phyloP scores from a whole-genome alignment of 495 filamentous ascomycete species.

The Penicillium waksmanii region DNA sequence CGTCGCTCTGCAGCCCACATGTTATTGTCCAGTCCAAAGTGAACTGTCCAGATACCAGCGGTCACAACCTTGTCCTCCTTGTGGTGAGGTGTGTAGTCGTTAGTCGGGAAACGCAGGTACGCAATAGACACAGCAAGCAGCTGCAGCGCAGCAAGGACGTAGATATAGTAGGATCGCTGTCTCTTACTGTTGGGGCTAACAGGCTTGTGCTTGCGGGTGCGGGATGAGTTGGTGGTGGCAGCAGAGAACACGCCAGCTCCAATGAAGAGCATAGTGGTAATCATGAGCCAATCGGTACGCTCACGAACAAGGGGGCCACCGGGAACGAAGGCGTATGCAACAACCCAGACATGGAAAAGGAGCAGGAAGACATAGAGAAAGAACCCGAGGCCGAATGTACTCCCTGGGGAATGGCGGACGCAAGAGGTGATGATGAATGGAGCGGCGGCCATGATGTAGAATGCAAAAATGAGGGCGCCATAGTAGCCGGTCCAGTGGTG shows the following conservation, averaged over 20 bases:
- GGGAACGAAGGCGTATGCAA: constrained; percentile 99
- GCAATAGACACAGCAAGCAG: constrained; percentile 78
- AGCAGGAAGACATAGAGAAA: constrained; percentile 88
- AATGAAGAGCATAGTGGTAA: constrained; percentile 78
- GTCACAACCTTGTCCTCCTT: constrained; percentile 83
- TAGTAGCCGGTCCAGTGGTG: constrained; percentile 90
- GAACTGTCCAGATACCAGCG: constrained; percentile 97
- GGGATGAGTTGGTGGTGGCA: constrained; percentile 53
- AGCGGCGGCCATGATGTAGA: constrained; percentile 82
- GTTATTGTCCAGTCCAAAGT: constrained; percentile 97
- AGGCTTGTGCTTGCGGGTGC: constrained; percentile 49
- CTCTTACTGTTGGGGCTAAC: constrained; percentile 56
- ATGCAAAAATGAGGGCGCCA: constrained; percentile 73
- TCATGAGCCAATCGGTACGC: constrained; percentile 94
- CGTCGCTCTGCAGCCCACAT: constrained; percentile 98
- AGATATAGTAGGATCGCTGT: constrained; percentile 71
- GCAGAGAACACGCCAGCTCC: constrained; percentile 84
- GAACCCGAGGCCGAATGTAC: constrained; percentile 85
- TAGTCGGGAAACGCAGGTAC: constrained; percentile 92
- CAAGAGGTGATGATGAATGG: constrained; percentile 76
- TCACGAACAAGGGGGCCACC: constrained; percentile 92
- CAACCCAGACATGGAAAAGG: constrained; percentile 96
- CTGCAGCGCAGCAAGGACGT: constrained; percentile 72
- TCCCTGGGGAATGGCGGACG: constrained; percentile 71
- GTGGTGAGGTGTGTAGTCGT: constrained; percentile 90